These are phyloP conservation scores for Xylaria nigripes DNA, from an alignment of 495 filamentous ascomycete species.

Conservation along the genomic window DNA sequence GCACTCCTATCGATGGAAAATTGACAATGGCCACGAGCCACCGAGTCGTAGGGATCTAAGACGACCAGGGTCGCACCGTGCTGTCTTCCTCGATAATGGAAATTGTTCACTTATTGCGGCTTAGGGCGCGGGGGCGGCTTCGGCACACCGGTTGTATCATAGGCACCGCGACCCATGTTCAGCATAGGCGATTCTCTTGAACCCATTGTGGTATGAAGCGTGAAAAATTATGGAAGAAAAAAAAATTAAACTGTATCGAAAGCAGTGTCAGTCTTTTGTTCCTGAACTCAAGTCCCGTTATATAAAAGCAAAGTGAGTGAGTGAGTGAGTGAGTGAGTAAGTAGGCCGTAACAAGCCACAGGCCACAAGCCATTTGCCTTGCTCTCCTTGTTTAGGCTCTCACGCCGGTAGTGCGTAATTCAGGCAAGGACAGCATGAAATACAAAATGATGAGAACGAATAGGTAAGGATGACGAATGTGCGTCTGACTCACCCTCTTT, in stretches of 20 bases:
- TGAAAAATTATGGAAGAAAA: background rate
- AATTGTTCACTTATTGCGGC: constrained; percentile 32
- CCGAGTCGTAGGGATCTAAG: background rate
- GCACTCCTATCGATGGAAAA: background rate
- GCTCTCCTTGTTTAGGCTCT: background rate
- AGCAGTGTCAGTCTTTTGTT: background rate
- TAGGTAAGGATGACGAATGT: constrained; percentile 12
- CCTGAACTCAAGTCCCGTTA: background rate
- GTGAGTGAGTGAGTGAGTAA: no score
- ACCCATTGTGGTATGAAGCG: constrained; percentile 31
- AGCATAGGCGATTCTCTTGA: constrained; percentile 35
- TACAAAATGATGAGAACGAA: constrained; percentile 12
- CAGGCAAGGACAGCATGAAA: background rate
- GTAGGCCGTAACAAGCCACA: background rate
- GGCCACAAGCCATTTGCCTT: background rate
- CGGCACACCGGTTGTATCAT: constrained; percentile 48
- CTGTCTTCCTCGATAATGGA: background rate
- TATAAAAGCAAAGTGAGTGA: background rate
- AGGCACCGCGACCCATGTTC: constrained; percentile 51
- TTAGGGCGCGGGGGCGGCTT: constrained; percentile 48
- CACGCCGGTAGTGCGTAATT: no score
- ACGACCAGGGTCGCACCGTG: background rate
- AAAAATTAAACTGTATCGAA: background rate
- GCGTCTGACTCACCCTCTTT: constrained; percentile 37
- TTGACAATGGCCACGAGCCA: background rate